Evolutionary conservation across 352 stramenopile genomes (phyloP), one percentile per base, ranked within the genome.

Genomic region (Phytophthora chlamydospora): DNA sequence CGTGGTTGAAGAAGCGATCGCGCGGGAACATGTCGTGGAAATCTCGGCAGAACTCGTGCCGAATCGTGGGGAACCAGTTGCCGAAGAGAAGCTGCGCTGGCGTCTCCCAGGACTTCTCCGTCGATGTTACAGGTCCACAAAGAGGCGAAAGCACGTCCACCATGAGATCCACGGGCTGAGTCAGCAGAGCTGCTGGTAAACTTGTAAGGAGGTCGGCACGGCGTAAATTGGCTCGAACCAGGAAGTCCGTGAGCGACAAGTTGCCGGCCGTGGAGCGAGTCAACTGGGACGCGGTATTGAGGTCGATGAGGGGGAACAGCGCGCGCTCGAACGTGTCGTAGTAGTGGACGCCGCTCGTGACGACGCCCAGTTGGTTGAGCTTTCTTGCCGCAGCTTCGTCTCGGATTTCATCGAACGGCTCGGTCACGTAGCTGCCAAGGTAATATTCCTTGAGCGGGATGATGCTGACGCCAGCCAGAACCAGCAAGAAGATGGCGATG

Each of bases 381-480:
- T 75, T 71, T 13, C 69, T 53, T 7, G 61, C 69, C 12, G 62
- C 73, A 16, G 58, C 50, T 21, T 76, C 62, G 40, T 81, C 70
- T 9, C 73, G 52, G 21, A 81, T 58, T 58, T 81, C 73, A 31
- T 76, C 66, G 44, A 81, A 81, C 6, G 59, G 53, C n/a, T 72
- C 51, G 3, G 73, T 81, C 11, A 70, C 56, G 45, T 81, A 81
- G 56, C 62, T 76, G 6, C 73, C 73, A 0, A 81, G 62, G 14
- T 73, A 65, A 35, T 74, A 81, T 34, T 81, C 73, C 40, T 81
- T 81, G n/a, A 76, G 39, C 1, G 73, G 73, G 4, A 66, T 63
- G 33, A 72, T 64, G 21, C 47, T 57, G 3, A 72, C 59, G n/a
- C 47, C n/a, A 44, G 31, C n/a, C 1, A 72, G 27, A 27, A 66